Base-by-base conservation (phyloP, 2,329 filamentous ascomycete genomes). In the Alternaria sp. region DNA sequence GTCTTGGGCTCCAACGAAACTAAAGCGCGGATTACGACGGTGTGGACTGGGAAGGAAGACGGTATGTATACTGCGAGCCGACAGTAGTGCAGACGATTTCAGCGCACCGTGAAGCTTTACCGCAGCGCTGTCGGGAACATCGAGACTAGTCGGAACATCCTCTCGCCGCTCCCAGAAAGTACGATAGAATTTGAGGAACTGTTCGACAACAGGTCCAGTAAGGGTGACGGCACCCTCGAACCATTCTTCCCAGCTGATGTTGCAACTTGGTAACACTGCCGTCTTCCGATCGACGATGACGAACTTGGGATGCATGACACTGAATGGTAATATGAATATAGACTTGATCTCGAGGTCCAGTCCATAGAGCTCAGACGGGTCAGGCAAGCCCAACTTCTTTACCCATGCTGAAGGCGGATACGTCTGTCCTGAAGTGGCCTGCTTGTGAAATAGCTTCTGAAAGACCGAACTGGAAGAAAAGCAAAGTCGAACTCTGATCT, bases 231-330 rank as follows among this genome's bases (percentile, higher is more conserved):
- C 92, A 0, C 90, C 91, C 77, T 96, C 93, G 25, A 95, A 90
- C 93, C 93, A 96, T n/a, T 88, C 80, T 78, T 96, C 93, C 91
- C 91, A 96, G 73, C 91, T 94, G 5, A 96, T 88, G 71, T 96
- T 96, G 78, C 92, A 94, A 71, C 90, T 93, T 0, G 92, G 92
- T 10, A 96, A 78, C 71, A 90, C 90, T 0, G 90, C 90, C 3
- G 81, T 84, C 30, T 82, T 78, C 1, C 90, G 85, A 75, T 96
- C 93, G 1, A 95, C 79, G 14, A 96, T 84, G 41, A 95, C 84
- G 70, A 92, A 95, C 73, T 96, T 96, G 0, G 92, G 90, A 75
- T 96, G 93, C 88, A 96, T 92, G n/a, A 96, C 90, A 72, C 92
- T 93, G 63, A 96, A 89, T 0, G 93, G 93, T 3, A 89, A 83